Conservation (phyloP, 1,284 basidiomycete species). For the Austroboletus novae-zelandiae region DNA sequence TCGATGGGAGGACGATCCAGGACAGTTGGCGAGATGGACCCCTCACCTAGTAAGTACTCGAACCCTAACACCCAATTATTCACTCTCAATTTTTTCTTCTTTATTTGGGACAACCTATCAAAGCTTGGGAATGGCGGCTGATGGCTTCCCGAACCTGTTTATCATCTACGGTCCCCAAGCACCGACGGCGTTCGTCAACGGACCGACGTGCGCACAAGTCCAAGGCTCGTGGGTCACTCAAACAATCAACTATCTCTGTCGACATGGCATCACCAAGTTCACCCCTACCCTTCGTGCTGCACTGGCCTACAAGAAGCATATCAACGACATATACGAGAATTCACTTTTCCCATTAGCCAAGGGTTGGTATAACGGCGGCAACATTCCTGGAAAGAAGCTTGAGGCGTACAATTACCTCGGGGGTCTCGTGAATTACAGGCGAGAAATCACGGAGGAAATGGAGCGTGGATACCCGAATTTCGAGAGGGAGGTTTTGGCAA, state of each 20-base stretch:
- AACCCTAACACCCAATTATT: not conserved
- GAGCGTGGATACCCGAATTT: conserved; percentile 12
- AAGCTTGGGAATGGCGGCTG: conserved; percentile 18
- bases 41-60: conserved; percentile 15
- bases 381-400: conserved; percentile 14
- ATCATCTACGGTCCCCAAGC: conserved; percentile 18
- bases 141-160: conserved; percentile 22
- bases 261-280: conserved; percentile 17
- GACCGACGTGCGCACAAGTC: conserved; percentile 4
- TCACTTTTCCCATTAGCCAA: conserved; percentile 11
- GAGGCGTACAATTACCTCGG: conserved; percentile 14
- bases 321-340: not conserved
- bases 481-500: conserved; percentile 4
- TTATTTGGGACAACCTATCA: not conserved
- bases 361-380: conserved; percentile 5
- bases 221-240: conserved; percentile 11
- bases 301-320: conserved; percentile 6
- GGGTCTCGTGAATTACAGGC: conserved; percentile 5
- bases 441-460: conserved; percentile 16
- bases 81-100: not conserved
- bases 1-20: conserved; percentile 13
- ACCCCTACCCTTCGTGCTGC: conserved; percentile 9
- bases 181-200: conserved; percentile 11
- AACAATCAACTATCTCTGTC: conserved; percentile 13
- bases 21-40: conserved; percentile 16